These are phyloP conservation scores for Oxalis stricta DNA, from an alignment of 441 rosid species.

Conservation along the genomic window DNA sequence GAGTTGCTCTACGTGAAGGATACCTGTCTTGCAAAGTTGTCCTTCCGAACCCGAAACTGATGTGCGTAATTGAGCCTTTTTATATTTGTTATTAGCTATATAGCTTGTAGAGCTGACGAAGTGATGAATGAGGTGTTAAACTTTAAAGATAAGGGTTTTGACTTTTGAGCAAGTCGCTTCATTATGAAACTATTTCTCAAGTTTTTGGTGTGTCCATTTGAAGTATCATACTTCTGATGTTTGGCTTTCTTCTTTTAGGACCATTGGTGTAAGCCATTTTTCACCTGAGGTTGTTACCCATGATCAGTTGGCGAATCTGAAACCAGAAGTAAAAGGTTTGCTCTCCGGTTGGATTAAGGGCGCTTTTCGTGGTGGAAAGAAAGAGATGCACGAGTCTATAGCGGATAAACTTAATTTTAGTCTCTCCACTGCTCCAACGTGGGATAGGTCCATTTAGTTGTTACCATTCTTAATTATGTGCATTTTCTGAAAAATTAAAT, in stretches of 20 bases:
- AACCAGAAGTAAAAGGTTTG: conserved; percentile 42
- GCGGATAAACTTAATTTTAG: conserved; percentile 53
- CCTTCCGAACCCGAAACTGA: conserved; percentile 69
- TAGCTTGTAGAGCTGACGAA: background rate
- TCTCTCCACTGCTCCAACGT: conserved; percentile 70
- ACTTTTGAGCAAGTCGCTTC: no score
- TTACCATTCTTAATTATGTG: conserved; percentile 2
- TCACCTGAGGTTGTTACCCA: conserved; percentile 65
- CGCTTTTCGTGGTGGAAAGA: conserved; percentile 57
- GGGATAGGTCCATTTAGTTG: conserved; percentile 49
- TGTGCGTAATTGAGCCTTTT: conserved; percentile 22
- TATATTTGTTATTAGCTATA: background rate
- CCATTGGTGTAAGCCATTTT: conserved; percentile 32
- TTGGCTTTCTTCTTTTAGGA: conserved; percentile 23
- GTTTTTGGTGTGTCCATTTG: background rate
- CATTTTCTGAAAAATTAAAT: no score
- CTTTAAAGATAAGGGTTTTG: background rate
- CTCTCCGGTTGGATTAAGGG: conserved; percentile 82
- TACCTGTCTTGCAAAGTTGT: conserved; percentile 74
- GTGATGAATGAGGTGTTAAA: background rate
- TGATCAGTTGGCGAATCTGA: conserved; percentile 61
- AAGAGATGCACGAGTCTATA: conserved; percentile 76
- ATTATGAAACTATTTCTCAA: no score
- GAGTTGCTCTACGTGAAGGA: conserved; percentile 64
- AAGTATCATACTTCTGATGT: background rate